Percentiles rank a stretch among this genome's conserved stretches.
phyloP scores from a whole-genome alignment of 345 rosid species.

The Salix viminalis region DNA sequence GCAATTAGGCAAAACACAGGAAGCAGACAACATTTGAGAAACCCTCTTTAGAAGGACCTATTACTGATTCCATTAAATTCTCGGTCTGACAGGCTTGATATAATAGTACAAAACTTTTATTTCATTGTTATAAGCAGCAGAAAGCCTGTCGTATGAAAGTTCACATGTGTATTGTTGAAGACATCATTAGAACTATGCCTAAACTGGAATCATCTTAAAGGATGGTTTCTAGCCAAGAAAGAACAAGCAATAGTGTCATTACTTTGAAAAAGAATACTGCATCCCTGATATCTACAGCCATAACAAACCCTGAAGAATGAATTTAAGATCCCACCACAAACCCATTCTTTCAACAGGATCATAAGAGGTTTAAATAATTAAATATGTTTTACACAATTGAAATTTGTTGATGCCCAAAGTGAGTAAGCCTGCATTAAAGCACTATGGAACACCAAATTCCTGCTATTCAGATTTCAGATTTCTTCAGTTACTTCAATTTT shows the following conservation, averaged over 20 bases:
- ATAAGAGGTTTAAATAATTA: not conserved
- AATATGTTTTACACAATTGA: not conserved
- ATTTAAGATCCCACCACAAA: not conserved
- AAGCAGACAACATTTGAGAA: not conserved
- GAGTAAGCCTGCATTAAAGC: not conserved
- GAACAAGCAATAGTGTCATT: not conserved
- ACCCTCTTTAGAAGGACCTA: not conserved
- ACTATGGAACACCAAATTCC: not conserved
- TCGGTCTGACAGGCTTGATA: not conserved
- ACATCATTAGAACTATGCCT: not conserved
- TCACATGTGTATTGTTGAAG: not conserved
- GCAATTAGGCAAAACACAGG: slow-evolving; percentile 8
- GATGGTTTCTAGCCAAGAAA: not conserved
- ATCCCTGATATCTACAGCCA: not conserved
- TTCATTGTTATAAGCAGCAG: not conserved
- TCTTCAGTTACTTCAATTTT: not conserved
- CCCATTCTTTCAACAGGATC: not conserved
- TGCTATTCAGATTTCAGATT: not conserved
- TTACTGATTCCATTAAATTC: not conserved
- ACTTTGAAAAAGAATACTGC: not conserved
- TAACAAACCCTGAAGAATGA: not conserved
- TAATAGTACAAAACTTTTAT: not conserved
- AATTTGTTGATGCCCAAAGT: not conserved
- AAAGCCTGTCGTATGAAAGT: not conserved
- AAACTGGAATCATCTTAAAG: not conserved